phyloP scores from a whole-genome alignment of 371 early-diverging fungal genomes.

The Mucor irregularis region DNA sequence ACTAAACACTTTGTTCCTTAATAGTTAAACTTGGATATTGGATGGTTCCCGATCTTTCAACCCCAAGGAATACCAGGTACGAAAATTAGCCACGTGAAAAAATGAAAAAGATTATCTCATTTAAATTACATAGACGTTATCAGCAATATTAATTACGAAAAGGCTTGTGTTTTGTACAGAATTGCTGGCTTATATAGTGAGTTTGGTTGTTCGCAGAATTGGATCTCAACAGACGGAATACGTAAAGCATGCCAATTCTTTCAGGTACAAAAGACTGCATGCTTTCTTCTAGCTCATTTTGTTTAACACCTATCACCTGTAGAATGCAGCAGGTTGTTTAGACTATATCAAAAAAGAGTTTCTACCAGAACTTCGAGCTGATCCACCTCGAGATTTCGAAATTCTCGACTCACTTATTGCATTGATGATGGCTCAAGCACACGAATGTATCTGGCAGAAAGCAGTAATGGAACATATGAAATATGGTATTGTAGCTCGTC shows the following conservation, averaged over 20 bases:
- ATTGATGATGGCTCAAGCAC: constrained; percentile 88
- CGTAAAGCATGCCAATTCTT: constrained; percentile 76
- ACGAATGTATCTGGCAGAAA: constrained; percentile 86
- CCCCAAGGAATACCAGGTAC: constrained; percentile 20
- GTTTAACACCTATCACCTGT: neutral
- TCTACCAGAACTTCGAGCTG: constrained; percentile 58
- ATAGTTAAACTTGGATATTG: constrained; percentile 15
- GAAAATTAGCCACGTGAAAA: constrained; percentile 16
- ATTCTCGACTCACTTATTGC: constrained; percentile 65
- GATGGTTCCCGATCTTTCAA: constrained; percentile 25
- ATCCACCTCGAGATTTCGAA: constrained; percentile 60
- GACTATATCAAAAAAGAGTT: constrained; percentile 55
- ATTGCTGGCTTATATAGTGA: constrained; percentile 83
- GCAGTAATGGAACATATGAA: constrained; percentile 78
- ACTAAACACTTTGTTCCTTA: neutral
- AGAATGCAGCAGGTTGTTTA: constrained; percentile 84
- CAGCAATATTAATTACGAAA: constrained; percentile 76
- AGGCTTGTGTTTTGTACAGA: constrained; percentile 81
- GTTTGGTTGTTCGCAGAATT: constrained; percentile 67
- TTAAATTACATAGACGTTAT: constrained; percentile 19
- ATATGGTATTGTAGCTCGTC: constrained; percentile 71
- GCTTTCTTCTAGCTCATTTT: neutral
- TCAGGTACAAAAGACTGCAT: constrained; percentile 62
- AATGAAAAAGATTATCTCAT: neutral
- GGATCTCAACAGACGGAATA: constrained; percentile 68